Evolutionary conservation across 2,329 filamentous ascomycete genomes (phyloP), one percentile per base, ranked within the genome.

Genomic region (Epichloe uncinata): DNA sequence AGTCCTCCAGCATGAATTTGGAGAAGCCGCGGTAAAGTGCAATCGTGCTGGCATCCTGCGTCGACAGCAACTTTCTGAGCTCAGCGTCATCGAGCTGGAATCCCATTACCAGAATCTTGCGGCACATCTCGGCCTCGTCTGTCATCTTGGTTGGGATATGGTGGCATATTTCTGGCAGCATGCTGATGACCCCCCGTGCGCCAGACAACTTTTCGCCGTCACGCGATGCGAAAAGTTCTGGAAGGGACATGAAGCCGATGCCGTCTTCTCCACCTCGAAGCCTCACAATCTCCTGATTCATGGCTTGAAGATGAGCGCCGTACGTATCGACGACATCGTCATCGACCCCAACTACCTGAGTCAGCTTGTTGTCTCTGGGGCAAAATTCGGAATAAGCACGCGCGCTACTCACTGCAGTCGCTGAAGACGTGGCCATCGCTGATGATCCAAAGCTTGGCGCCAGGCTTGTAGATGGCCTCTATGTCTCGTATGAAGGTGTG

Each of bases 21-120:
- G 80, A 81, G 60, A 81, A 84, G 42, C 76, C 71, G 49, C 73
- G 71, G 60, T 85, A 82, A 50, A 73, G 69, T 4, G 70, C 68
- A 35, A 85, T 64, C 22, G 57, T 53, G 54, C 59, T 50, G 53
- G 61, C n/a, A 55, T 65, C 57, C 56, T 58, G 60, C 22, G 57
- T 54, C 42, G 61, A 55, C 51, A 63, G 57, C 50, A 42, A 16
- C 53, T 52, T 50, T 56, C 47, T 56, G 59, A 54, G 53, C 61
- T 56, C 52, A 54, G 52, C 53, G 59, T 48, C 57, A 56, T 62
- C 57, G 55, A 69, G 49, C 60, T 63, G 54, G 59, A 64, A 58
- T 54, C 66, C 64, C 57, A 66, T 54, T 58, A 63, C 57, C 52
- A 64, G 55, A 53, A 66, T 57, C 54, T 62, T 45, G 61, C 64